Evolutionary conservation across 768 basidiomycete genomes (phyloP).

Genomic region (Tricholoma furcatifolium): DNA sequence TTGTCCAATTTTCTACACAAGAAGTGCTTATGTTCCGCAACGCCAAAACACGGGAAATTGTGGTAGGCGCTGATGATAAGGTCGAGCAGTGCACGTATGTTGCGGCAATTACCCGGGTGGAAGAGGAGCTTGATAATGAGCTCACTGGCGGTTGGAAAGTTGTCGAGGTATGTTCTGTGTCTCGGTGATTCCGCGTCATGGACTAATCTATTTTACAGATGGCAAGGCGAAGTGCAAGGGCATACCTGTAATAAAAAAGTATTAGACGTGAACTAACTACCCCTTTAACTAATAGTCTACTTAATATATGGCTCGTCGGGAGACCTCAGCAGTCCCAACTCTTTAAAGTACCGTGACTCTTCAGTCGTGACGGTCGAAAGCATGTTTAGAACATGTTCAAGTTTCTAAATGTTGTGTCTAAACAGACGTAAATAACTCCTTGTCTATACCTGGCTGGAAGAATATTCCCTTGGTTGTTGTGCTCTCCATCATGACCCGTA

Average conservation of each 20-base stretch:
- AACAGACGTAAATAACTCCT: too few species aligned
- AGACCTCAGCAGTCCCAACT: slow-evolving; percentile 25
- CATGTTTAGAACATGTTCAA: too few species aligned
- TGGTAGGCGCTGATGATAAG: slow-evolving; percentile 83
- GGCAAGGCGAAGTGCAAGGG: slow-evolving; percentile 45
- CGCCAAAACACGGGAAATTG: slow-evolving; percentile 82
- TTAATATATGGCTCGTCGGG: slow-evolving; percentile 10
- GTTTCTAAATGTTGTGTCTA: too few species aligned
- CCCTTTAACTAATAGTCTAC: slow-evolving; percentile 8
- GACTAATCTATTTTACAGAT: slow-evolving; percentile 25
- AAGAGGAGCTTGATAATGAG: slow-evolving; percentile 87
- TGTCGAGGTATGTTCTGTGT: slow-evolving; percentile 67
- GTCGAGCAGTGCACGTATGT: slow-evolving; percentile 95
- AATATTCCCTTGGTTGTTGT: background rate
- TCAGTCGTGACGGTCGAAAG: too few species aligned
- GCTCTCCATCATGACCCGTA: slow-evolving; percentile 35
- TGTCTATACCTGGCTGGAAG: too few species aligned
- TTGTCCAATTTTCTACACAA: slow-evolving; percentile 91
- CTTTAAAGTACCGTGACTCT: too few species aligned
- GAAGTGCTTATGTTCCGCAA: slow-evolving; percentile 92
- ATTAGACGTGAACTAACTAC: slow-evolving; percentile 20
- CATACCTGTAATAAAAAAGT: slow-evolving; percentile 39
- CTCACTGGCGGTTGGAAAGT: slow-evolving; percentile 98
- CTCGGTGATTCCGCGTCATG: background rate
- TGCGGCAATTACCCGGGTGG: slow-evolving; percentile 85